These are phyloP conservation scores for Botrytis cinerea DNA, from an alignment of 2,329 filamentous ascomycete genomes.

Conservation along the genomic window DNA sequence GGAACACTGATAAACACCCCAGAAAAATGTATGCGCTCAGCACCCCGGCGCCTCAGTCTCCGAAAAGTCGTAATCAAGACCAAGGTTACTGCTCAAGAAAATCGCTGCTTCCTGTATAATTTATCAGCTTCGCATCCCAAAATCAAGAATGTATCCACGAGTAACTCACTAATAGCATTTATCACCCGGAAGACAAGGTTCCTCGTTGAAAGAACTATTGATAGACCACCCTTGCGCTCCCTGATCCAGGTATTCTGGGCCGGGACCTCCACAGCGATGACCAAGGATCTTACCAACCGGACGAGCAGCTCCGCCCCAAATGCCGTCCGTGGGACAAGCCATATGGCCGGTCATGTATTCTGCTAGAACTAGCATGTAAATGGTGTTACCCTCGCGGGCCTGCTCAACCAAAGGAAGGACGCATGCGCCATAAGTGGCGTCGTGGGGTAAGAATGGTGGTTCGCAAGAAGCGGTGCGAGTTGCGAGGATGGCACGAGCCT, in stretches of 20 bases:
- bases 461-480: not conserved
- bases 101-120: not conserved
- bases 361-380: not conserved
- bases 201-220: not conserved
- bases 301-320: not conserved
- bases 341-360: not conserved
- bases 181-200: not conserved
- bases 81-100: not conserved
- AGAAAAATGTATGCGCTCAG: not conserved
- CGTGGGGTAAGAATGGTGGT: no score
- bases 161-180: not conserved
- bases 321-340: not conserved
- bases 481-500: not conserved
- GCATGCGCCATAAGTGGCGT: not conserved
- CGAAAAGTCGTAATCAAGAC: no score
- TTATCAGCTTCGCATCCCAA: not conserved
- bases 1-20: not conserved
- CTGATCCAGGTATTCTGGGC: not conserved
- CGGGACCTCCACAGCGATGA: not conserved
- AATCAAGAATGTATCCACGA: not conserved
- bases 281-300: fast-evolving
- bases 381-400: not conserved
- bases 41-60: no score
- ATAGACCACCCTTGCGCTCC: not conserved
- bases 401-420: not conserved